Evolutionary conservation across 495 filamentous ascomycete species (phyloP).

Genomic region (Talaromyces thailandensis): DNA sequence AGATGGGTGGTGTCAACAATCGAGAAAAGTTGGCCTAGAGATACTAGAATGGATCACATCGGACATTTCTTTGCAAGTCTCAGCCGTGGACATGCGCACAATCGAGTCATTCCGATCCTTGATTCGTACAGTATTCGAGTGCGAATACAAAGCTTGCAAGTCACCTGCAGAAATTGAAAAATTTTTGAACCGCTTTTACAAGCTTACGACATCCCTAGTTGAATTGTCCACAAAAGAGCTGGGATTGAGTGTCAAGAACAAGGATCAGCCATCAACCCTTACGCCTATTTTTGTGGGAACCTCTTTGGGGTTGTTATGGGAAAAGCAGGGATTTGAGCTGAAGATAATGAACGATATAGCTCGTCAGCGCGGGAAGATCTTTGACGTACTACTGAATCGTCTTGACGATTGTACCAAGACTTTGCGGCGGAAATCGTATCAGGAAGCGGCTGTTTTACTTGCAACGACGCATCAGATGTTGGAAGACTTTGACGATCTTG

Average conservation of each 20-base stretch:
- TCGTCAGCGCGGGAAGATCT: constrained; percentile 19
- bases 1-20: neutral
- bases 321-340: constrained; percentile 20
- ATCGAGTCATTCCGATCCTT: constrained; percentile 35
- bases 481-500: constrained; percentile 37
- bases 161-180: constrained; percentile 16
- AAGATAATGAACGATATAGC: neutral
- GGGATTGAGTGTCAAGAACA: constrained; percentile 19
- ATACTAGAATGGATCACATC: constrained; percentile 17
- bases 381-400: constrained; percentile 26
- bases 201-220: constrained; percentile 26
- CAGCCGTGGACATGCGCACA: constrained; percentile 29
- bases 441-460: constrained; percentile 24
- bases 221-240: constrained; percentile 26
- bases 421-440: neutral
- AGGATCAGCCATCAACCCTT: neutral
- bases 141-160: constrained; percentile 2
- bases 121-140: constrained; percentile 19
- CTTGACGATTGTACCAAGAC: constrained; percentile 29
- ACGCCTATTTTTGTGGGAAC: constrained; percentile 10
- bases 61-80: constrained; percentile 24
- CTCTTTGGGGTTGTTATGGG: constrained; percentile 32
- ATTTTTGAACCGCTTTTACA: constrained; percentile 26
- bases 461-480: constrained; percentile 36
- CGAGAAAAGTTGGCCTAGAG: neutral